Evolutionary conservation across 495 filamentous ascomycete genomes (phyloP).

Genomic region (Neurospora terricola): DNA sequence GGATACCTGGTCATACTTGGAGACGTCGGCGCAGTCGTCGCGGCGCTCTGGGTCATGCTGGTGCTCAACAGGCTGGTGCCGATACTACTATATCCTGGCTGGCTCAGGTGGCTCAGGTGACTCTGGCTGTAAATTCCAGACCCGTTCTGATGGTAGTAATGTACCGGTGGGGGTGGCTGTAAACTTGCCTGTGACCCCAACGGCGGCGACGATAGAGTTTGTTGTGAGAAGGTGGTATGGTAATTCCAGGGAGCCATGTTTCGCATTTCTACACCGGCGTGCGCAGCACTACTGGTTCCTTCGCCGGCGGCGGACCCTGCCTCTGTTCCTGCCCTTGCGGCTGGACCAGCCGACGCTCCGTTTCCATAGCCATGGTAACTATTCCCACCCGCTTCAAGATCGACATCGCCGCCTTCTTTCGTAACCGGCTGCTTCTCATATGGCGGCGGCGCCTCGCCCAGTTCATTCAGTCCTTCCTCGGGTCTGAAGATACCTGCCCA

Average conservation of each 20-base stretch:
- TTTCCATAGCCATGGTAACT: background rate
- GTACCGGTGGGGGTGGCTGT: background rate
- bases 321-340: background rate
- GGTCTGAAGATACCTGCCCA: constrained; percentile 3
- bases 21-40: background rate
- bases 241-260: background rate
- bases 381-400: background rate
- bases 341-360: background rate
- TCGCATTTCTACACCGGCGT: background rate
- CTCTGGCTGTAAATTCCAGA: background rate
- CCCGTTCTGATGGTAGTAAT: background rate
- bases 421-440: constrained; percentile 22
- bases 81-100: background rate
- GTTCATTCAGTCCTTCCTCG: constrained; percentile 46
- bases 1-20: background rate
- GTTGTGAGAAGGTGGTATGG: background rate
- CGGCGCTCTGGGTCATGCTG: background rate
- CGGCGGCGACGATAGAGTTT: background rate
- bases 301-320: background rate
- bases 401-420: background rate
- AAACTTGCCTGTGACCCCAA: background rate
- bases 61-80: background rate
- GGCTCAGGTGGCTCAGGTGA: background rate
- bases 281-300: background rate
- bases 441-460: constrained; percentile 48